phyloP scores from a whole-genome alignment of 73 alveolate genomes.

The Uronychia setigera region DNA sequence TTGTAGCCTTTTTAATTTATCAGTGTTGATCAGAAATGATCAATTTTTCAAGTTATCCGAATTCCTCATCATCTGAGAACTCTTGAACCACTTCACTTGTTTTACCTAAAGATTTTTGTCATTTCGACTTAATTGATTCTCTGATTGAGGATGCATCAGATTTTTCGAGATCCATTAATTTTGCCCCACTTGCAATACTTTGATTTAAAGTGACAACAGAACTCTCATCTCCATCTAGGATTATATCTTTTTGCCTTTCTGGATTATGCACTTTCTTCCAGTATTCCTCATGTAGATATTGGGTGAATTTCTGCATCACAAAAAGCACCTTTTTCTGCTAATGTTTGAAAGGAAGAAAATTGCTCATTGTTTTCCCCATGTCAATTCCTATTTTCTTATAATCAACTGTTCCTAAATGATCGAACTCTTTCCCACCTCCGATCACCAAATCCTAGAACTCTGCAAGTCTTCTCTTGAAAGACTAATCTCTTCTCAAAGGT shows the following conservation, averaged over 20 bases:
- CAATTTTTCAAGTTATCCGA: neutral
- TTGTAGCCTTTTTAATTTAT: no score
- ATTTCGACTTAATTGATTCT: neutral
- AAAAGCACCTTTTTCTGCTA: neutral
- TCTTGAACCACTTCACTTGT: neutral
- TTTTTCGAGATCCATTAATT: neutral
- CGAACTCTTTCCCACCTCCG: neutral
- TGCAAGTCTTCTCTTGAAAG: no score
- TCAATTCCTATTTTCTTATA: neutral
- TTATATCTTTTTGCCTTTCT: neutral
- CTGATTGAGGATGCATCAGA: neutral
- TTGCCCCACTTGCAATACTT: neutral
- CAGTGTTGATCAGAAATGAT: neutral
- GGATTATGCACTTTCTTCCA: neutral
- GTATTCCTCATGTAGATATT: neutral
- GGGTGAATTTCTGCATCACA: neutral
- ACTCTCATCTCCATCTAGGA: neutral
- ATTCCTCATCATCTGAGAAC: neutral
- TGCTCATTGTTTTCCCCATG: neutral
- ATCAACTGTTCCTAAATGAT: neutral
- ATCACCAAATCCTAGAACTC: no score
- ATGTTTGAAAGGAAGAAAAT: neutral
- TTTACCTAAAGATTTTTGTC: neutral
- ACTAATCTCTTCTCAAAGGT: no score
- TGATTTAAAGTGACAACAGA: neutral